Evolutionary conservation across 352 stramenopile genomes (phyloP).

Genomic region (Globisporangium lucens): DNA sequence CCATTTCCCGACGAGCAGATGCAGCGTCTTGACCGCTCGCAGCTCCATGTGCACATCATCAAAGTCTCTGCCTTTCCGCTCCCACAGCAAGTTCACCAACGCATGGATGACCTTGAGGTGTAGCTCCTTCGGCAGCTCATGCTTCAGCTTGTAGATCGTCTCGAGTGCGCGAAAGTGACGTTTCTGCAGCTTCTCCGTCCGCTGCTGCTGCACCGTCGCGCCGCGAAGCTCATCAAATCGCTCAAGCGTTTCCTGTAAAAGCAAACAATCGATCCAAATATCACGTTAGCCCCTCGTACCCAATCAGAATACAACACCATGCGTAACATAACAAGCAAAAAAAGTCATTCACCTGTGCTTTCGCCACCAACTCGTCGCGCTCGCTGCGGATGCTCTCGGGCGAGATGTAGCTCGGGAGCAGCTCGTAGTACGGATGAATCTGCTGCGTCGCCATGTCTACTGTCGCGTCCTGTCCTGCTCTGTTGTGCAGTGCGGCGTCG

Average conservation of each 20-base stretch:
- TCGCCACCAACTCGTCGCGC: conserved; percentile 37
- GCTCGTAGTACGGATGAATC: conserved; percentile 52
- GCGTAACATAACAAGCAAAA: not conserved
- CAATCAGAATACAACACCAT: not conserved
- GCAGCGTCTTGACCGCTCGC: conserved; percentile 33
- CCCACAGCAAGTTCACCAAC: conserved; percentile 50
- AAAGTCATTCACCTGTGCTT: conserved; percentile 29
- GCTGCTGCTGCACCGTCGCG: not conserved
- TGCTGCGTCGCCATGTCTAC: not conserved
- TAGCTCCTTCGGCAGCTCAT: conserved; percentile 39
- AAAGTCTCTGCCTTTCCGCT: conserved; percentile 34
- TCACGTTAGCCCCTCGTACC: not conserved
- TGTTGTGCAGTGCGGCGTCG: not conserved
- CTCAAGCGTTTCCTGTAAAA: conserved; percentile 34
- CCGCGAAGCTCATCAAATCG: conserved; percentile 29
- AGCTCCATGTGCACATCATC: conserved; percentile 55
- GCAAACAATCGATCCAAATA: not conserved
- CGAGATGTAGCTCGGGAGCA: conserved; percentile 59
- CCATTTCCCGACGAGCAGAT: conserved; percentile 59
- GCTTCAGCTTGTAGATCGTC: conserved; percentile 65
- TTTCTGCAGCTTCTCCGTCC: conserved; percentile 31
- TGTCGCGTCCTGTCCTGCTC: not conserved
- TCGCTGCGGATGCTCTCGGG: conserved; percentile 35
- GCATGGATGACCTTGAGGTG: conserved; percentile 43
- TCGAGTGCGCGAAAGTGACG: conserved; percentile 59